Conservation (phyloP, 2,329 filamentous ascomycete species). For the Epichloe sylvatica region DNA sequence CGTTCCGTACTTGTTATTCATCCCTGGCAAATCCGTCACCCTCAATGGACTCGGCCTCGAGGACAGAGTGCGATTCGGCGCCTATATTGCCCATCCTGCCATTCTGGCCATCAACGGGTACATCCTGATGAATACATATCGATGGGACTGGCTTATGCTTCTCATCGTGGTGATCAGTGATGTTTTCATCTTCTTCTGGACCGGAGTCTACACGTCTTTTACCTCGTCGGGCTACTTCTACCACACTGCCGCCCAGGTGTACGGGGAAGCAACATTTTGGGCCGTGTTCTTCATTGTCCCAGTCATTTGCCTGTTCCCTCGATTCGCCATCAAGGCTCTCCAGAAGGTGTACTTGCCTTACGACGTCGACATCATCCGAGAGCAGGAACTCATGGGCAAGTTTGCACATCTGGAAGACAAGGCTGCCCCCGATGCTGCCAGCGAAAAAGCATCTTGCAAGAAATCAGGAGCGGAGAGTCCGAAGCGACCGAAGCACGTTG, state of each 20-base stretch:
- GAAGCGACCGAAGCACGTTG: constrained; percentile 41
- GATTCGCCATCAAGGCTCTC: constrained; percentile 71
- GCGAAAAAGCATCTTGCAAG: constrained; percentile 20
- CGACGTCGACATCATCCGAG: constrained; percentile 90
- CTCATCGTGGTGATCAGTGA: constrained; percentile 71
- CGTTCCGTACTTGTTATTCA: constrained; percentile 74
- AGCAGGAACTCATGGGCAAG: constrained; percentile 72
- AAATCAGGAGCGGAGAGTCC: constrained; percentile 43
- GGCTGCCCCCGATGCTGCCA: constrained; percentile 22
- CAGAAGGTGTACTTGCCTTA: constrained; percentile 92
- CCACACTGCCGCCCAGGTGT: constrained; percentile 63
- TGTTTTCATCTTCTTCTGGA: constrained; percentile 89
- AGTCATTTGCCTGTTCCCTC: constrained; percentile 70
- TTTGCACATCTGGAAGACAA: constrained; percentile 53
- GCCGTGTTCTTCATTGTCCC: constrained; percentile 65
- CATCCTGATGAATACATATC: constrained; percentile 89
- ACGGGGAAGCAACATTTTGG: constrained; percentile 77
- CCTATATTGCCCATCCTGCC: constrained; percentile 71
- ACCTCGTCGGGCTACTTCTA: constrained; percentile 49
- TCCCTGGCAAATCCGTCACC: constrained; percentile 52
- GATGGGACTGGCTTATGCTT: constrained; percentile 95
- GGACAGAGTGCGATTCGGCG: constrained; percentile 72
- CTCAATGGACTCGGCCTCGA: constrained; percentile 60
- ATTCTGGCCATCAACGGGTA: constrained; percentile 87
- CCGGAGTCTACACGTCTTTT: constrained; percentile 60